Base-by-base conservation (phyloP, 2,329 filamentous ascomycete genomes). In the Claviceps purpurea region DNA sequence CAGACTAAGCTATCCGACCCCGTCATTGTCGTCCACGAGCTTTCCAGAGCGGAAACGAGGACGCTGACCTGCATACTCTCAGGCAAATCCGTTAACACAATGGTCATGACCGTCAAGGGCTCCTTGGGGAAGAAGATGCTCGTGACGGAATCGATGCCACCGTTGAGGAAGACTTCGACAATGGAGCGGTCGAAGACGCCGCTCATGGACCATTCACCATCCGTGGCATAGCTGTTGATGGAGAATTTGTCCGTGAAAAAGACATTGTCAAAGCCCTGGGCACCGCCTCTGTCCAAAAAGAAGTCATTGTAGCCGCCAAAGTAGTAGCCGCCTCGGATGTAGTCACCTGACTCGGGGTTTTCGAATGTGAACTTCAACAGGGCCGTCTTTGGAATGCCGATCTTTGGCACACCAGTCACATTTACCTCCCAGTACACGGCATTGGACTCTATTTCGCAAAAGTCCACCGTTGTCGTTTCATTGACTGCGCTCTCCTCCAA, bases 351-450 rank as follows among this genome's bases (percentile, higher is more conserved):
- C 1, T 39, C 20, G 0, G 62, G 59, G 42, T 58, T 61, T 1
- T 49, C 10, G 22, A 65, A 59, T 0, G 60, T 62, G 34, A 67
- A 64, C 40, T 65, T 64, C 39, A 68, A 44, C 0, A 59, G 59
- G 1, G 65, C 60, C 1, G 54, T 57, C 2, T 57, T 42, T 0
- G 57, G 18, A 0, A 63, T 46, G 2, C 58, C 58, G 0, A 20
- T 47, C 1, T 58, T 48, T 0, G 62, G 60, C 5, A 65, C 56
- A 0, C 63, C 67, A 8, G 73, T 75, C 42, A 81, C 66, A 57
- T 78, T 76, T 44, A 73, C 70, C 53, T 78, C 72, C 58, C 81
- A 73, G 60, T 75, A 76, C 11, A 83, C 58, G 0, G 77, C 74
- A 26, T 26, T 26, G 24, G 24, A 26, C 6, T 26, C 24, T 26